These are phyloP conservation scores for Grosmannia serpens DNA, from an alignment of 2,329 filamentous ascomycete species.

Conservation along the genomic window DNA sequence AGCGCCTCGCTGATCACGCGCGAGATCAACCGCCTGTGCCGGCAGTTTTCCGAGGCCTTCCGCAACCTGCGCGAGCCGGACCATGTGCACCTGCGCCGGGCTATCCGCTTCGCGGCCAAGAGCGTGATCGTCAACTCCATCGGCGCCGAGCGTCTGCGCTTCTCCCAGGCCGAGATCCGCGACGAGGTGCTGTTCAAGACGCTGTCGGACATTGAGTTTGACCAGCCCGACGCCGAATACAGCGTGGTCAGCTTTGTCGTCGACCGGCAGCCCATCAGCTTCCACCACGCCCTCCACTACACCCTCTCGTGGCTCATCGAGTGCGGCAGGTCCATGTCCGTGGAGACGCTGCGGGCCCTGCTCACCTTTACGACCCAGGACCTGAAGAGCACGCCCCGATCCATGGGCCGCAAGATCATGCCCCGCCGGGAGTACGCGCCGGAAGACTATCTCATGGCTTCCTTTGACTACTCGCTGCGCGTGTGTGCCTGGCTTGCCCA, in stretches of 20 bases:
- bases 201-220: constrained; percentile 70
- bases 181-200: constrained; percentile 74
- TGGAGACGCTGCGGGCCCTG: constrained; percentile 53
- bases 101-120: constrained; percentile 65
- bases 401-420: constrained; percentile 48
- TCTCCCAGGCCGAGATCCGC: constrained; percentile 79
- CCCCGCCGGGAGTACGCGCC: constrained; percentile 45
- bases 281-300: constrained; percentile 94
- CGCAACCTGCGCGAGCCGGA: constrained; percentile 55
- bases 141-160: constrained; percentile 76
- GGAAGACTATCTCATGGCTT: constrained; percentile 73
- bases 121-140: constrained; percentile 81
- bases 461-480: constrained; percentile 86
- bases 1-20: constrained; percentile 87
- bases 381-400: constrained; percentile 51
- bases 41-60: constrained; percentile 82
- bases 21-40: constrained; percentile 86
- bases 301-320: constrained; percentile 93
- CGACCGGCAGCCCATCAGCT: constrained; percentile 84
- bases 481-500: constrained; percentile 95
- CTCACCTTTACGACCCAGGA: constrained; percentile 63
- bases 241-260: constrained; percentile 78
- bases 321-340: constrained; percentile 64
- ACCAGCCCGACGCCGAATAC: constrained; percentile 41
- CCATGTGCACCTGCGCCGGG: constrained; percentile 52